Base-by-base conservation (phyloP, 2,329 filamentous ascomycete species). In the Aspergillus sp. region DNA sequence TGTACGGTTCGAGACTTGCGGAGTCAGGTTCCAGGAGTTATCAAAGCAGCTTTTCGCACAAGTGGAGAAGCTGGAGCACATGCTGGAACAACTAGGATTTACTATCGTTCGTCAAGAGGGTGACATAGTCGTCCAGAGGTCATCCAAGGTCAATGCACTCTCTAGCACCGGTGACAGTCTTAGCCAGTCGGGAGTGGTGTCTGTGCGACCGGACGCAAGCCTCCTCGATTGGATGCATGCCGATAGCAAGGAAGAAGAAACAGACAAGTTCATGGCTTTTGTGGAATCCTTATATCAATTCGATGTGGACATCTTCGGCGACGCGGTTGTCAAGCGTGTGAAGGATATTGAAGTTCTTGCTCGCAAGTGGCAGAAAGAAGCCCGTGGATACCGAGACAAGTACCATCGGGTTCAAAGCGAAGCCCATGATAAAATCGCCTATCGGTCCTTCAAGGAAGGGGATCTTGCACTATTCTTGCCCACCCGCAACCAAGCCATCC, bases 351-450 rank as follows among this genome's bases (percentile, higher is more conserved):
- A 99, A 75, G 89, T 95, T 67, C 89, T 95, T 61, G 93, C 93
- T 17, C 90, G 93, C 59, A 98, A 97, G 78, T 93, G 93, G 82
- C 92, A 95, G 70, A 91, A 91, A 61, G 95, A 99, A 73, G 89
- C 91, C 30, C 87, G 92, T 36, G 85, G 87, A 1, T 97, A 97
- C 70, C 87, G 94, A 12, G 95, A 98, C 66, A 93, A 93, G 72
- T 90, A 91, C 8, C 91, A 96, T 67, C 81, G 85, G 13, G 82
- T 89, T 49, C 91, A 96, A 66, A 90, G 89, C 70, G 95, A 98
- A 70, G 88, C 91, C 0, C 91, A 97, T 69, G 91, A 97, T 67
- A 98, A 98, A 81, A 97, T 99, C 72, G 93, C 95, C 2, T 97
- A 95, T 74, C 89, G 90, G 62, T 89, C 94, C 54, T 99, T 99